These are phyloP conservation scores for Mollisia scopiformis DNA, from an alignment of 2,329 filamentous ascomycete genomes.

Conservation along the genomic window DNA sequence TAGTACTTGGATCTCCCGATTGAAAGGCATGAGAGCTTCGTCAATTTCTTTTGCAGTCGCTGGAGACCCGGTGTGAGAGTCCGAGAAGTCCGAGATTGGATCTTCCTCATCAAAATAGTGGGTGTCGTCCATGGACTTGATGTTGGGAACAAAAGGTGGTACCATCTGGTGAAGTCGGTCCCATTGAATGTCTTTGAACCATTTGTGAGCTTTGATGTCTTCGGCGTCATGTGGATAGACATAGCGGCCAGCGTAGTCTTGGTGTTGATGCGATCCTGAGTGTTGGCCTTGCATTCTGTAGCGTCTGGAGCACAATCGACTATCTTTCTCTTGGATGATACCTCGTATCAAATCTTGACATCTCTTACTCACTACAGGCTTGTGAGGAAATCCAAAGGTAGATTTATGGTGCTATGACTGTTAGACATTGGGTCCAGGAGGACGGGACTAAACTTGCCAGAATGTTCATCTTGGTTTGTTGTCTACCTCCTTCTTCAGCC, in stretches of 20 bases:
- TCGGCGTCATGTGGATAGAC: conserved; percentile 85
- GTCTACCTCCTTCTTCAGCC: conserved; percentile 70
- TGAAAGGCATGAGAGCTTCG: conserved; percentile 36
- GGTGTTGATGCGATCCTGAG: conserved; percentile 20
- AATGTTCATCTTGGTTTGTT: conserved; percentile 86
- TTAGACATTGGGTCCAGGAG: conserved; percentile 38
- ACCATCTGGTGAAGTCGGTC: conserved; percentile 68
- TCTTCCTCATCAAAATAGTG: conserved; percentile 90
- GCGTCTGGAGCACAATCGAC: conserved; percentile 73
- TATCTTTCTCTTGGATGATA: conserved; percentile 74
- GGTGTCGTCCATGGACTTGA: conserved; percentile 71
- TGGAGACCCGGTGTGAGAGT: conserved; percentile 38
- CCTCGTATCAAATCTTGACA: conserved; percentile 78
- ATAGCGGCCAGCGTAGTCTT: conserved; percentile 55
- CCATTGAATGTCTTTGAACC: conserved; percentile 83
- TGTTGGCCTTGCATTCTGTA: conserved; percentile 69
- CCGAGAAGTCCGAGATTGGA: conserved; percentile 66
- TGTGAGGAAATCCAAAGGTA: conserved; percentile 71
- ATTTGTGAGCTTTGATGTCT: conserved; percentile 87
- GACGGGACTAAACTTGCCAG: conserved; percentile 54
- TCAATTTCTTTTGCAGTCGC: conserved; percentile 32
- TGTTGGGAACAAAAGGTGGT: conserved; percentile 80
- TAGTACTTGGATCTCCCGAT: conserved; percentile 37
- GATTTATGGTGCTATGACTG: conserved; percentile 61
- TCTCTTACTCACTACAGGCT: conserved; percentile 65